Evolutionary conservation across 345 rosid genomes (phyloP).

Genomic region (Eutrema yunnanense): DNA sequence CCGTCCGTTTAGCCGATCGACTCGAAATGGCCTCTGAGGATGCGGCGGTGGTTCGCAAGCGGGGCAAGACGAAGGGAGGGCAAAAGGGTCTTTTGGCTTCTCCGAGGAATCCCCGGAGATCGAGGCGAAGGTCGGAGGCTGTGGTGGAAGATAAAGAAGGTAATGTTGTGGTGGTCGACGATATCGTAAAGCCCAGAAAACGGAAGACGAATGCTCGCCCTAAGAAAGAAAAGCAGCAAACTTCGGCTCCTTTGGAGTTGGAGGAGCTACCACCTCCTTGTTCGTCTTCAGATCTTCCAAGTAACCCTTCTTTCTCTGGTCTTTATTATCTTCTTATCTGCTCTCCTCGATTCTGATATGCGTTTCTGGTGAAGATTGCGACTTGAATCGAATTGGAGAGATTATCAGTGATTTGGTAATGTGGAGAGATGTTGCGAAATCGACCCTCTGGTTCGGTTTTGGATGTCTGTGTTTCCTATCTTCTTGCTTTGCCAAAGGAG

Average conservation of each 20-base stretch:
- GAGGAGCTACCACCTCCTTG: slow-evolving; percentile 37
- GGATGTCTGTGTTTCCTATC: slow-evolving; percentile 68
- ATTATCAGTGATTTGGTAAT: slow-evolving; percentile 51
- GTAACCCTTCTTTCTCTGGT: slow-evolving; percentile 25
- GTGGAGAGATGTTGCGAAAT: slow-evolving; percentile 87
- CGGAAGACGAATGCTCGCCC: slow-evolving; percentile 46
- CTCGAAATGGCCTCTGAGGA: slow-evolving; percentile 58
- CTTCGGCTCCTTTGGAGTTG: background rate
- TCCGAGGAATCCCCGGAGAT: slow-evolving; percentile 52
- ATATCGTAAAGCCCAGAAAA: slow-evolving; percentile 44
- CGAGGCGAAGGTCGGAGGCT: slow-evolving; percentile 53
- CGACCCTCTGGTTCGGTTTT: slow-evolving; percentile 87
- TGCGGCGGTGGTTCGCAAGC: slow-evolving; percentile 40
- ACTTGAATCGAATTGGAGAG: slow-evolving; percentile 53
- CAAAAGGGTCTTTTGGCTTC: slow-evolving; percentile 47
- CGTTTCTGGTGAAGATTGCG: slow-evolving; percentile 32
- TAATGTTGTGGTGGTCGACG: slow-evolving; percentile 34
- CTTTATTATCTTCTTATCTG: background rate
- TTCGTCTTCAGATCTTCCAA: slow-evolving; percentile 36
- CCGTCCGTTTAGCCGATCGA: slow-evolving; percentile 57
- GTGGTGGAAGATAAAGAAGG: slow-evolving; percentile 48
- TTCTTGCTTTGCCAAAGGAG: slow-evolving; percentile 70
- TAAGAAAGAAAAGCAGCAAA: slow-evolving; percentile 62
- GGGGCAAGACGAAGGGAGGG: slow-evolving; percentile 45
- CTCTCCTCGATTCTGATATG: background rate